Conservation (phyloP, 768 basidiomycete species). For the Clitopilus passeckerianus region DNA sequence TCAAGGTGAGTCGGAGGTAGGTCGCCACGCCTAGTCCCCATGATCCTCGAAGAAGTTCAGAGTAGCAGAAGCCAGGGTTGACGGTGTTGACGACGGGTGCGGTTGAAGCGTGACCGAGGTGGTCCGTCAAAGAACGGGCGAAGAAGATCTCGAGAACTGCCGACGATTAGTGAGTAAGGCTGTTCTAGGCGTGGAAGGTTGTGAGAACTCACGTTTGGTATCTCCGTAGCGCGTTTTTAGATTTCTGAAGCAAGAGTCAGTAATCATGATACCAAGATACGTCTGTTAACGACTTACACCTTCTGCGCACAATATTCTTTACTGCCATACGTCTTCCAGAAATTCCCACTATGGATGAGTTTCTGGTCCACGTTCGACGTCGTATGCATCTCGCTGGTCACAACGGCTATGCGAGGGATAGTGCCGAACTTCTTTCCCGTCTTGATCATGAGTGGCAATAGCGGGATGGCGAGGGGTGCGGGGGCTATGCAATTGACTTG, state of each 20-base stretch:
- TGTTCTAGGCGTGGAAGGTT: neutral
- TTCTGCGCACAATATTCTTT: constrained; percentile 19
- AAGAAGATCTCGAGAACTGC: constrained; percentile 37
- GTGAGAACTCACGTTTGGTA: constrained; percentile 26
- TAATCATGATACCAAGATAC: neutral
- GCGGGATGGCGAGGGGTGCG: constrained; percentile 31
- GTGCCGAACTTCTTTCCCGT: constrained; percentile 26
- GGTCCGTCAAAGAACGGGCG: constrained; percentile 26
- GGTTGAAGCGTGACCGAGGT: constrained; percentile 15
- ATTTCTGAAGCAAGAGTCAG: constrained; percentile 4
- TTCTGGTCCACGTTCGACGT: constrained; percentile 17
- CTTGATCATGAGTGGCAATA: constrained; percentile 36
- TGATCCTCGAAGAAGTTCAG: constrained; percentile 26
- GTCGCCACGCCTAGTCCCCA: constrained; percentile 3
- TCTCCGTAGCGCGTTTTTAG: constrained; percentile 21
- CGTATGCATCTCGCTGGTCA: constrained; percentile 38
- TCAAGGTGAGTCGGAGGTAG: constrained; percentile 13
- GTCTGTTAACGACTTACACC: constrained; percentile 10
- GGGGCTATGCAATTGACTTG: constrained; percentile 43
- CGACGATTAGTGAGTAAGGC: neutral
- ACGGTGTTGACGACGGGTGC: constrained; percentile 28
- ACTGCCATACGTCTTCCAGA: constrained; percentile 24
- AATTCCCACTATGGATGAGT: constrained; percentile 18
- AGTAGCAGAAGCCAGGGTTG: constrained; percentile 38
- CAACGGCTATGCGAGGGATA: constrained; percentile 32